phyloP scores from a whole-genome alignment of 2,329 filamentous ascomycete genomes.

The Aureobasidium mangrovei region DNA sequence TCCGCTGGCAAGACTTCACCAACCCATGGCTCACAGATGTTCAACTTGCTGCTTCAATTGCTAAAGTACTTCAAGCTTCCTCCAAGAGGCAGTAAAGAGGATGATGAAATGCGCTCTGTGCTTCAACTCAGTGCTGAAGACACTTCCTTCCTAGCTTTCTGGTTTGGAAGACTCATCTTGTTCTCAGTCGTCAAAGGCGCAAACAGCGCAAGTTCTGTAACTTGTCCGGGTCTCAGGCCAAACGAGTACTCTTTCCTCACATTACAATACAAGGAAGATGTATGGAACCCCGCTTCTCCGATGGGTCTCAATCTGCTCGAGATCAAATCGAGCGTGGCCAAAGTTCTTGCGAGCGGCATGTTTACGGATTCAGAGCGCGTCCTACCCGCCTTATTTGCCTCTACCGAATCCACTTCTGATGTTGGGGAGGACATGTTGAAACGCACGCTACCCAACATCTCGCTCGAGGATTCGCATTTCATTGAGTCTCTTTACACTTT shows the following conservation, averaged over 20 bases:
- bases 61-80: slow-evolving; percentile 65
- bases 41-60: slow-evolving; percentile 73
- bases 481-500: slow-evolving; percentile 61
- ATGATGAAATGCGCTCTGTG: slow-evolving; percentile 55
- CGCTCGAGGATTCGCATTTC: slow-evolving; percentile 59
- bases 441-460: slow-evolving; percentile 56
- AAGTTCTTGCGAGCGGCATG: slow-evolving; percentile 72
- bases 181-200: slow-evolving; percentile 39
- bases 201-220: slow-evolving; percentile 26
- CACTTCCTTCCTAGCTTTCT: slow-evolving; percentile 61
- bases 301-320: slow-evolving; percentile 59
- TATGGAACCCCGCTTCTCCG: slow-evolving; percentile 53
- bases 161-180: slow-evolving; percentile 70
- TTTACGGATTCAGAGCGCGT: slow-evolving; percentile 80
- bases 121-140: slow-evolving; percentile 65
- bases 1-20: slow-evolving; percentile 38
- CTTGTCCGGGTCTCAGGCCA: slow-evolving; percentile 53
- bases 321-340: slow-evolving; percentile 59
- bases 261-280: slow-evolving; percentile 56
- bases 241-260: slow-evolving; percentile 63
- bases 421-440: slow-evolving; percentile 87
- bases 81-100: slow-evolving; percentile 67
- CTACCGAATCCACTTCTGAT: slow-evolving; percentile 72
- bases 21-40: slow-evolving; percentile 52
- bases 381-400: slow-evolving; percentile 72